These are phyloP conservation scores for Leccinum fibrillosum DNA, from an alignment of 768 basidiomycete species.

Conservation along the genomic window DNA sequence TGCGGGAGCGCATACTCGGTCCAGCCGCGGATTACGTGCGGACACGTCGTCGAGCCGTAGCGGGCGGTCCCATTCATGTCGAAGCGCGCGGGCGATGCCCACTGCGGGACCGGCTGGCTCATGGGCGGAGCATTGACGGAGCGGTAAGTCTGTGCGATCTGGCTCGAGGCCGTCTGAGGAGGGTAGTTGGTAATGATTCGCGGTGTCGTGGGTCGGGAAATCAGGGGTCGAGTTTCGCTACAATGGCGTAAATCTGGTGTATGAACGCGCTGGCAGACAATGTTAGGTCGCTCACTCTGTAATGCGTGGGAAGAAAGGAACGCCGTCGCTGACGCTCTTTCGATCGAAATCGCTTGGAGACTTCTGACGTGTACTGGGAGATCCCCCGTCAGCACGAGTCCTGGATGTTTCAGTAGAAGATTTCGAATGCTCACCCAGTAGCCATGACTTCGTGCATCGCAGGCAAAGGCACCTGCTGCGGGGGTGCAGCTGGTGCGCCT, in stretches of 20 bases:
- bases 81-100: conserved; percentile 24
- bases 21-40: conserved; percentile 55
- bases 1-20: conserved; percentile 75
- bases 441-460: conserved; percentile 35
- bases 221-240: conserved; percentile 56
- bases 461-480: conserved; percentile 28
- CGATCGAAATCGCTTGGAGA: conserved; percentile 18
- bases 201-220: conserved; percentile 36
- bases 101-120: conserved; percentile 28
- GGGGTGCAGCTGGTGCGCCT: conserved; percentile 13
- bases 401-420: too few relatives aligned
- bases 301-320: conserved; percentile 7
- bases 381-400: not conserved
- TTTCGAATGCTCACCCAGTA: conserved; percentile 12
- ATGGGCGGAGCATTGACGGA: conserved; percentile 13
- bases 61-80: conserved; percentile 31
- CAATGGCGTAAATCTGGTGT: not conserved
- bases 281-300: conserved; percentile 25
- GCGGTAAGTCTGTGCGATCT: conserved; percentile 25
- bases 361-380: conserved; percentile 15
- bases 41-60: conserved; percentile 27
- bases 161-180: conserved; percentile 17
- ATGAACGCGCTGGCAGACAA: not conserved
- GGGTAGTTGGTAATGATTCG: conserved; percentile 24
- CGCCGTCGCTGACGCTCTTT: conserved; percentile 13